Conservation (phyloP, 208 protist species). For the Leishmania lainsoni region DNA sequence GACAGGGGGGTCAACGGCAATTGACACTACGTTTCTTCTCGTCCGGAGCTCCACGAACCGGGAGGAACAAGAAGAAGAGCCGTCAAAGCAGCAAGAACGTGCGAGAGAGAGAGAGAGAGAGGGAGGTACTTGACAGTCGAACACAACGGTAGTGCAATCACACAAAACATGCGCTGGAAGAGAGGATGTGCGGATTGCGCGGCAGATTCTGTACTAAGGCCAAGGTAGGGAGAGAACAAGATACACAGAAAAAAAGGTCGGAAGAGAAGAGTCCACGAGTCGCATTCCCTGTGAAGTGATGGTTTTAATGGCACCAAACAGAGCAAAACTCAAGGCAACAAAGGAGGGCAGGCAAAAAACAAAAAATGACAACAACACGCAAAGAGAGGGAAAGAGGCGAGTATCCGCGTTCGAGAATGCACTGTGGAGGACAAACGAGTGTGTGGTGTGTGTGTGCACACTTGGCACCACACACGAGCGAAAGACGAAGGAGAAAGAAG, state of each 20-base stretch:
- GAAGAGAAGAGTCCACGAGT: background rate
- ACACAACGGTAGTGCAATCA: background rate
- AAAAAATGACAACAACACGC: background rate
- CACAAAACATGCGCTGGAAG: background rate
- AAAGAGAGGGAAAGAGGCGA: background rate
- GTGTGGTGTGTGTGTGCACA: background rate
- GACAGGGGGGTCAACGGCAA: background rate
- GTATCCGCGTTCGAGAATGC: too few species aligned
- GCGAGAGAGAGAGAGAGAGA: background rate
- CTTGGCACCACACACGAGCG: background rate
- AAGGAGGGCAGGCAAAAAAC: background rate
- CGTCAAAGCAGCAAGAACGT: background rate
- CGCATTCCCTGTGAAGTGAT: too few species aligned
- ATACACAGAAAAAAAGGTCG: background rate
- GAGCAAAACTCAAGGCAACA: background rate
- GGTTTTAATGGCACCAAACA: background rate
- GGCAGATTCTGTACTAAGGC: background rate
- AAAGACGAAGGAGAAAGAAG: conserved; percentile 25
- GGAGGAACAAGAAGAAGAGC: background rate
- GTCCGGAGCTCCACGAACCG: background rate
- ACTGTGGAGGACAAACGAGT: too few species aligned
- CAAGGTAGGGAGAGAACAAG: too few species aligned
- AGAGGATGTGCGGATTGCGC: background rate
- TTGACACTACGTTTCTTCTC: background rate
- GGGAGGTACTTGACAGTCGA: background rate